These are phyloP conservation scores for Candida anutae DNA, from an alignment of 1,139 yeast species.

Conservation along the genomic window DNA sequence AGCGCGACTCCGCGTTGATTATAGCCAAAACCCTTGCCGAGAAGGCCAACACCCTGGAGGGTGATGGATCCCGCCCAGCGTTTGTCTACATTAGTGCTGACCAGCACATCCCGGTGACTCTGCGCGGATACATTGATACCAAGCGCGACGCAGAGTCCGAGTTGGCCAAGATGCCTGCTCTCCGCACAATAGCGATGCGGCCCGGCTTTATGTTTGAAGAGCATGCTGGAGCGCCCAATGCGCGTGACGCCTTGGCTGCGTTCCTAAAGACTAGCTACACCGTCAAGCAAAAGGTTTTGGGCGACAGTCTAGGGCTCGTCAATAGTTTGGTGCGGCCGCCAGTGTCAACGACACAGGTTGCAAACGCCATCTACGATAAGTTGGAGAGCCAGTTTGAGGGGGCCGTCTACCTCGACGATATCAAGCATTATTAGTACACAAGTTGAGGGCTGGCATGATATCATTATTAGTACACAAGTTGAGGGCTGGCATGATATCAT, in stretches of 20 bases:
- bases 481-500: no score
- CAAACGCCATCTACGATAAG: slow-evolving; percentile 48
- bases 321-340: slow-evolving; percentile 54
- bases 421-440: no score
- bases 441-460: no score
- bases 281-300: slow-evolving; percentile 31
- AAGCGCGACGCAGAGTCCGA: slow-evolving; percentile 72
- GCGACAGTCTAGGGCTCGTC: slow-evolving; percentile 21
- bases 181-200: slow-evolving; percentile 59
- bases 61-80: slow-evolving; percentile 20
- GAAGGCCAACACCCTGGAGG: slow-evolving; percentile 2
- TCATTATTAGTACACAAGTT: no score
- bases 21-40: slow-evolving; percentile 47
- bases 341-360: slow-evolving; percentile 63
- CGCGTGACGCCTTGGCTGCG: slow-evolving; percentile 22
- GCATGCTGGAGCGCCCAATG: slow-evolving; percentile 15
- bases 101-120: slow-evolving; percentile 57
- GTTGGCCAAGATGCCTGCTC: slow-evolving; percentile 31
- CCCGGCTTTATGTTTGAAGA: slow-evolving; percentile 83
- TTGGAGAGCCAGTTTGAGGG: slow-evolving; percentile 48
- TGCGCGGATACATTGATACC: slow-evolving; percentile 61
- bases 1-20: slow-evolving; percentile 61
- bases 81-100: slow-evolving; percentile 83
- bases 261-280: slow-evolving; percentile 29
- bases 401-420: slow-evolving; percentile 50